Evolutionary conservation across 768 basidiomycete species (phyloP).

Genomic region (Agaricus blazei): DNA sequence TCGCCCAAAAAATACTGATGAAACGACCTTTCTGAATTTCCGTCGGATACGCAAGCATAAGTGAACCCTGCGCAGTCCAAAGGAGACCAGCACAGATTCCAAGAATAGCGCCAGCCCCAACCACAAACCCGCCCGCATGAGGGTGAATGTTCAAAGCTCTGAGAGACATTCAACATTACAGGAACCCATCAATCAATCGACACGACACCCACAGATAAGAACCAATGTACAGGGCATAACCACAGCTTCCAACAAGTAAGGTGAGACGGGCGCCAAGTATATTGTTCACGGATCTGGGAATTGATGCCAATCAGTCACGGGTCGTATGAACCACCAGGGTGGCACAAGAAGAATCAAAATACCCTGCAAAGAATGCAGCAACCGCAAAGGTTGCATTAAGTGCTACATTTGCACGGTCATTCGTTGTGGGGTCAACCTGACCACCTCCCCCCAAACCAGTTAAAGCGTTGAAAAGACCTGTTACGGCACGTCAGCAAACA

Average conservation of each 20-base stretch:
- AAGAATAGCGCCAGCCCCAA: constrained; percentile 66
- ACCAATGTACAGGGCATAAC: constrained; percentile 74
- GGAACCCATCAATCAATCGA: background rate
- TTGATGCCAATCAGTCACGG: background rate
- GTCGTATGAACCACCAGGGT: background rate
- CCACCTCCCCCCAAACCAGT: constrained; percentile 80
- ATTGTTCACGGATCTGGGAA: constrained; percentile 68
- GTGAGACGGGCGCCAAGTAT: constrained; percentile 72
- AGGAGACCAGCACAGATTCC: constrained; percentile 68
- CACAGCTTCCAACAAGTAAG: constrained; percentile 65
- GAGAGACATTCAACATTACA: constrained; percentile 1
- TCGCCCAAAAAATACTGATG: constrained; percentile 79
- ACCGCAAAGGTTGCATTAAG: constrained; percentile 54
- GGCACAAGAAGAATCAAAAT: constrained; percentile 13
- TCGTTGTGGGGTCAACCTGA: constrained; percentile 58
- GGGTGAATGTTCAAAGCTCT: constrained; percentile 71
- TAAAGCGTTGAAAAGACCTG: constrained; percentile 75
- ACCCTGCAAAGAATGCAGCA: constrained; percentile 55
- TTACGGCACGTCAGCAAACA: constrained; percentile 12
- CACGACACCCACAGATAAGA: constrained; percentile 55
- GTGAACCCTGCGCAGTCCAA: constrained; percentile 82
- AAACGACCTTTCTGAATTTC: constrained; percentile 73
- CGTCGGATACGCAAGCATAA: constrained; percentile 82
- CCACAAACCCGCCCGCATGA: constrained; percentile 55
- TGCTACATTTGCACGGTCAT: constrained; percentile 65